Conservation (phyloP, 768 basidiomycete species). For the Amanita exitialis region DNA sequence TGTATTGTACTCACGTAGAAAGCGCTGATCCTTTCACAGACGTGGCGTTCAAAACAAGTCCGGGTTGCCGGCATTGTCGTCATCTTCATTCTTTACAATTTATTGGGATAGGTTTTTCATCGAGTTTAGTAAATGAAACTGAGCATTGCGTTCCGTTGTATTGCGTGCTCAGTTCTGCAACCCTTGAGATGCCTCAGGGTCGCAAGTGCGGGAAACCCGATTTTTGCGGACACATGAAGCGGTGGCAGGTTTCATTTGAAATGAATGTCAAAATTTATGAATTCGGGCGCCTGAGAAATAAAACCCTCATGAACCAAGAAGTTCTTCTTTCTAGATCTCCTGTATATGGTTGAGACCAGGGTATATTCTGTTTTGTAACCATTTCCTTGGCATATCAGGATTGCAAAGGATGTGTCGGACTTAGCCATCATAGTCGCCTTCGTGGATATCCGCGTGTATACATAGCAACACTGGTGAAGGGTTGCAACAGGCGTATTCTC, state of each 20-base stretch:
- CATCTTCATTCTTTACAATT: too few relatives aligned
- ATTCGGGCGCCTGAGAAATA: not conserved
- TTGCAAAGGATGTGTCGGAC: too few relatives aligned
- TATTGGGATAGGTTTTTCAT: too few relatives aligned
- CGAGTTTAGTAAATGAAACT: too few relatives aligned
- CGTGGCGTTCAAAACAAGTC: not conserved
- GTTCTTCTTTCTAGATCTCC: too few relatives aligned
- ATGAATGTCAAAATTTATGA: not conserved
- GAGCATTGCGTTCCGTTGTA: too few relatives aligned
- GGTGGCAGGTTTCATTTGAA: not conserved
- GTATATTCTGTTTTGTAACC: not conserved
- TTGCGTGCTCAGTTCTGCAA: too few relatives aligned
- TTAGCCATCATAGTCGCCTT: too few relatives aligned
- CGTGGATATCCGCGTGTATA: too few relatives aligned
- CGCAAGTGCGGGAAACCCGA: not conserved
- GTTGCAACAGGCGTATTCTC: too few relatives aligned
- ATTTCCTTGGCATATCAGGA: not conserved
- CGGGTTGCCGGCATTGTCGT: not conserved
- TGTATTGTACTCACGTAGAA: not conserved
- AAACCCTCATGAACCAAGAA: too few relatives aligned
- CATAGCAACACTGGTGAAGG: too few relatives aligned
- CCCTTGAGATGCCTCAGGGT: not conserved
- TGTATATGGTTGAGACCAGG: not conserved
- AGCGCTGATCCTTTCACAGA: not conserved
- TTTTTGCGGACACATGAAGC: not conserved